Conservation (phyloP, 225 moss, liverwort and hornwort genomes). For the Bryum argenteum region DNA sequence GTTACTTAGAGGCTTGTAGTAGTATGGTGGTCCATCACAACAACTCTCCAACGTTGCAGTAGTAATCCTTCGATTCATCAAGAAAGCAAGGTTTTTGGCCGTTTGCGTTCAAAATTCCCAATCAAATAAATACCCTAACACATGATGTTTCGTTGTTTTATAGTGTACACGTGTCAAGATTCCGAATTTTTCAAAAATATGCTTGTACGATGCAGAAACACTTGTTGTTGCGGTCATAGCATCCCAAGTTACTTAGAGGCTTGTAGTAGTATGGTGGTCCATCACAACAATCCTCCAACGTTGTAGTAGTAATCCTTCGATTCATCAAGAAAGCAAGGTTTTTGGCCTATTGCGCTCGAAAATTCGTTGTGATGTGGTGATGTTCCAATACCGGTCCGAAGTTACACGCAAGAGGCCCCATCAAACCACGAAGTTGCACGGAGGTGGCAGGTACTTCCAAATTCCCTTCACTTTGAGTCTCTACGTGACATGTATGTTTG, state of each 20-base stretch:
- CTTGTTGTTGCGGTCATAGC: not conserved
- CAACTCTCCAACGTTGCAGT: not conserved
- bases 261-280: not conserved
- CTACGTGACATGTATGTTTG: not conserved
- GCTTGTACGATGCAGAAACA: not conserved
- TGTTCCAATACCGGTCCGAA: accelerated
- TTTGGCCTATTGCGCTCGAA: constrained; percentile 9
- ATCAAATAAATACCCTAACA: too few species aligned
- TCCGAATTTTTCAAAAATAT: not conserved
- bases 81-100: constrained; percentile 25
- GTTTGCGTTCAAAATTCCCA: not conserved
- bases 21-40: constrained; percentile 18
- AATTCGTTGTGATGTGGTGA: too few species aligned
- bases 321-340: constrained; percentile 16
- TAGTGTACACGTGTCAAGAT: not conserved
- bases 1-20: not conserved
- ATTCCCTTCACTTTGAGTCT: not conserved
- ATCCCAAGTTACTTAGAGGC: not conserved
- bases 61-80: not conserved
- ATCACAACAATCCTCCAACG: not conserved
- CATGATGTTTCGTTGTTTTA: not conserved
- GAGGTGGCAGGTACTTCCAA: not conserved
- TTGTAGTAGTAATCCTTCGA: not conserved
- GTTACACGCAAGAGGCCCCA: constrained; percentile 14
- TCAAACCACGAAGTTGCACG: not conserved